phyloP scores from a whole-genome alignment of 805 yeast genomes.

The Jamesozyma piceae region DNA sequence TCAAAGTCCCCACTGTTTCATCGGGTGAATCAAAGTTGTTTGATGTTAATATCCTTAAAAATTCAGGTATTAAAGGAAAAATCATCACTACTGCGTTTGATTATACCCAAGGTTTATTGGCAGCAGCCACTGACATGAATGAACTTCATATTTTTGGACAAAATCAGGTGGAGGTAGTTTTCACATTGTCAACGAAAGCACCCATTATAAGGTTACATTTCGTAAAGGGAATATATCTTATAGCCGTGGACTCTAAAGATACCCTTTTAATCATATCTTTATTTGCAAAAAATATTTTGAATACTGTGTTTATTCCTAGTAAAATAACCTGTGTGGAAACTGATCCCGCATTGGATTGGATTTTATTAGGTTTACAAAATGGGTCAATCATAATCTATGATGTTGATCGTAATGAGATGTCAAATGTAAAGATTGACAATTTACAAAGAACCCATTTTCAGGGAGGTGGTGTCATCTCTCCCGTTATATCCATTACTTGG shows the following conservation, averaged over 20 bases:
- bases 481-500: conserved; percentile 60
- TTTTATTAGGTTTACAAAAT: conserved; percentile 67
- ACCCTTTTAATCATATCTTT: conserved; percentile 63
- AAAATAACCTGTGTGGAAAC: conserved; percentile 58
- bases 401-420: conserved; percentile 62
- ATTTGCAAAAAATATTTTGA: conserved; percentile 49
- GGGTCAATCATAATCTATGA: conserved; percentile 70
- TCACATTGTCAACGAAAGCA: conserved; percentile 42
- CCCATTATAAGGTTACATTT: conserved; percentile 52
- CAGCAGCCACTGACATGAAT: conserved; percentile 64
- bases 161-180: conserved; percentile 61
- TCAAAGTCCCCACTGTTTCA: conserved; percentile 17
- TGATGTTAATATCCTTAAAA: conserved; percentile 26
- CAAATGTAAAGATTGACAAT: conserved; percentile 61
- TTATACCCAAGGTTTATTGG: conserved; percentile 79
- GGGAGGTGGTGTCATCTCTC: conserved; percentile 49
- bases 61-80: conserved; percentile 56
- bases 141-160: conserved; percentile 77
- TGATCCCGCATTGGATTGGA: conserved; percentile 87
- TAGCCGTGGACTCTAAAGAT: conserved; percentile 56
- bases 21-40: conserved; percentile 22
- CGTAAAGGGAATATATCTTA: conserved; percentile 72
- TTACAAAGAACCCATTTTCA: conserved; percentile 51
- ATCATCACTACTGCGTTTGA: conserved; percentile 68
- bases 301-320: conserved; percentile 53